Base-by-base conservation (phyloP, 768 basidiomycete species). In the Candolleomyces efflorescens region DNA sequence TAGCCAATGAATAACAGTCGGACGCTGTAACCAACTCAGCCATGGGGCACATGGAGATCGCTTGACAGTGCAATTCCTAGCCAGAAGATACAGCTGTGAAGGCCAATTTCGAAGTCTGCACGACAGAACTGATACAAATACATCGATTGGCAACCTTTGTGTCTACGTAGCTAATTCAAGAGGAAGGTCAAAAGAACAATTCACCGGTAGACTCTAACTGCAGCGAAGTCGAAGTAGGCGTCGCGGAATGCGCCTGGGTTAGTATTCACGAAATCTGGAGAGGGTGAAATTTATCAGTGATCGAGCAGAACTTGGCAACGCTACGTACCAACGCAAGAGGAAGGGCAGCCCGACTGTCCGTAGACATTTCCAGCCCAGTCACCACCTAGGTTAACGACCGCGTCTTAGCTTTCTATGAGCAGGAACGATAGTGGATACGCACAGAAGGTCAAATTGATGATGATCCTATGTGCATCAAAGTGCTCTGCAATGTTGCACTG, bases 11-110 rank as follows among this genome's bases (percentile, higher is more conserved):
- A 48, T 39, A 84, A 85, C 83, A 84, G 83, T 85, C 83, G 83
- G 83, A 85, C 83, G 83, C 84, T 84, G 81, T 85, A 75, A 85
- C 83, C 83, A 85, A 84, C 83, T 85, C 79, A 84, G 83, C 83
- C 83, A 85, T 81, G 83, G 83, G 83, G 83, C 83, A 84, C 32
- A 32, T 32, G 32, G n/a, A n/a, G n/a, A n/a, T n/a, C n/a, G n/a
- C n/a, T n/a, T n/a, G n/a, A n/a, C n/a, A n/a, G n/a, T n/a, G n/a
- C n/a, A n/a, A n/a, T n/a, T n/a, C n/a, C n/a, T n/a, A n/a, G n/a
- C n/a, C n/a, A n/a, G n/a, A n/a, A n/a, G n/a, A n/a, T n/a, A n/a
- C n/a, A n/a, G n/a, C n/a, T n/a, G n/a, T n/a, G n/a, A n/a, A n/a
- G n/a, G n/a, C n/a, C n/a, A n/a, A n/a, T n/a, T n/a, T n/a, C n/a